Evolutionary conservation across 2,329 filamentous ascomycete genomes (phyloP).

Genomic region (Leptographium flavum): DNA sequence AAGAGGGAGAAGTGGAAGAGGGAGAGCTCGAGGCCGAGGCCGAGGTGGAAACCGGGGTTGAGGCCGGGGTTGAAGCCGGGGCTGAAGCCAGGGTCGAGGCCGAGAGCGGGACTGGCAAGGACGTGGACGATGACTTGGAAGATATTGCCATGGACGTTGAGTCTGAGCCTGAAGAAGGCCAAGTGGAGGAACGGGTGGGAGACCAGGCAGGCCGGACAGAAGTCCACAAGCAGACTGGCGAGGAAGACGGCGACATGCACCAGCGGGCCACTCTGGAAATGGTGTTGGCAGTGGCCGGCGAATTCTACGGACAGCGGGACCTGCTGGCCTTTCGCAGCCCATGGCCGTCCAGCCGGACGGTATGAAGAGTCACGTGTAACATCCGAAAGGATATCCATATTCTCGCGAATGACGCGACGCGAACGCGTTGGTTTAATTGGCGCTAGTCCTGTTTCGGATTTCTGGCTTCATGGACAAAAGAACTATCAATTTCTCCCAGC

Average conservation of each 20-base stretch:
- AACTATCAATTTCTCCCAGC: no score
- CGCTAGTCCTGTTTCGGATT: background rate
- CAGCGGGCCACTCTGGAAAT: slow-evolving; percentile 71
- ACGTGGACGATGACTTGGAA: slow-evolving; percentile 14
- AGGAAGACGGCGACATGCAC: slow-evolving; percentile 25
- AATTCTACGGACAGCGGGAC: slow-evolving; percentile 82
- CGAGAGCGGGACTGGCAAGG: slow-evolving; percentile 14
- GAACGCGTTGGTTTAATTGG: slow-evolving; percentile 1
- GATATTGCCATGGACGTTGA: slow-evolving; percentile 10
- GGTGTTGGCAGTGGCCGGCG: slow-evolving; percentile 77
- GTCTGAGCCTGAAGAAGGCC: slow-evolving; percentile 3
- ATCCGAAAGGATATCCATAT: background rate
- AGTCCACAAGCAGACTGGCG: no score
- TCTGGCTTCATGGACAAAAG: background rate
- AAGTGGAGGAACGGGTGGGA: background rate
- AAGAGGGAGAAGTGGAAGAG: slow-evolving; percentile 30
- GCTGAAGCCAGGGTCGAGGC: slow-evolving; percentile 12
- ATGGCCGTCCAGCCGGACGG: slow-evolving; percentile 15
- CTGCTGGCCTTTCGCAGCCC: slow-evolving; percentile 60
- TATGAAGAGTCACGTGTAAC: background rate
- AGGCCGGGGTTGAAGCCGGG: slow-evolving; percentile 12
- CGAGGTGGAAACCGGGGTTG: slow-evolving; percentile 12
- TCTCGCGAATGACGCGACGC: background rate
- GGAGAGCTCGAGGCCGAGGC: slow-evolving; percentile 16
- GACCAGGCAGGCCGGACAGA: slow-evolving; percentile 2